A percentile compares a stretch with the other conserved stretches of the same genome.
Conservation (phyloP, 2,329 filamentous ascomycete genomes). For the Epichloe scottii region DNA sequence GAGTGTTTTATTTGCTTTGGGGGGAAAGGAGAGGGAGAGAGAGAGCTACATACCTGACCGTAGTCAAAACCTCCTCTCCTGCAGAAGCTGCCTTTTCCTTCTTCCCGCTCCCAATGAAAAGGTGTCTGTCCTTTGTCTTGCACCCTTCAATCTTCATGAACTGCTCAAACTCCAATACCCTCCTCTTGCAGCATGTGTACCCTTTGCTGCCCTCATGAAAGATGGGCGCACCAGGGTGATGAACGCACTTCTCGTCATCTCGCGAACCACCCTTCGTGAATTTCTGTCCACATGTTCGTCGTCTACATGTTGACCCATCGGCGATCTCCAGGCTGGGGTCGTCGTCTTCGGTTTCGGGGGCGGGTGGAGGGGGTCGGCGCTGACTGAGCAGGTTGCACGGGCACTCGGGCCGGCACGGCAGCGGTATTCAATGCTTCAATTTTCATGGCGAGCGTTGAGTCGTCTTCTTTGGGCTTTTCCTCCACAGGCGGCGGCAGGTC, state of each 20-base stretch:
- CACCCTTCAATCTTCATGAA: conserved; percentile 95
- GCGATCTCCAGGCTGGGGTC: conserved; percentile 64
- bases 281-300: conserved; percentile 57
- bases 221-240: conserved; percentile 81
- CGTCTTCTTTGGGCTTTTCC: conserved; percentile 37
- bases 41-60: conserved; percentile 49
- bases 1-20: background rate
- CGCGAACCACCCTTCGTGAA: conserved; percentile 50
- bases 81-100: conserved; percentile 38
- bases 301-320: conserved; percentile 62
- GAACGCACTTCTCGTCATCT: conserved; percentile 65
- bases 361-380: conserved; percentile 44
- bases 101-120: conserved; percentile 70
- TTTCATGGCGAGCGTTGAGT: conserved; percentile 29
- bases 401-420: conserved; percentile 27
- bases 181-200: conserved; percentile 90
- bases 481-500: conserved; percentile 54
- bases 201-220: conserved; percentile 99
- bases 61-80: conserved; percentile 65
- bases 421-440: conserved; percentile 37
- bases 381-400: conserved; percentile 30
- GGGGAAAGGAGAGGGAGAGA: background rate
- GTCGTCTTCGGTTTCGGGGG: conserved; percentile 76
- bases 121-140: conserved; percentile 64
- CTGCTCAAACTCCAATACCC: conserved; percentile 92